Evolutionary conservation across 805 yeast genomes (phyloP).

Genomic region (Huiozyma naganishii): DNA sequence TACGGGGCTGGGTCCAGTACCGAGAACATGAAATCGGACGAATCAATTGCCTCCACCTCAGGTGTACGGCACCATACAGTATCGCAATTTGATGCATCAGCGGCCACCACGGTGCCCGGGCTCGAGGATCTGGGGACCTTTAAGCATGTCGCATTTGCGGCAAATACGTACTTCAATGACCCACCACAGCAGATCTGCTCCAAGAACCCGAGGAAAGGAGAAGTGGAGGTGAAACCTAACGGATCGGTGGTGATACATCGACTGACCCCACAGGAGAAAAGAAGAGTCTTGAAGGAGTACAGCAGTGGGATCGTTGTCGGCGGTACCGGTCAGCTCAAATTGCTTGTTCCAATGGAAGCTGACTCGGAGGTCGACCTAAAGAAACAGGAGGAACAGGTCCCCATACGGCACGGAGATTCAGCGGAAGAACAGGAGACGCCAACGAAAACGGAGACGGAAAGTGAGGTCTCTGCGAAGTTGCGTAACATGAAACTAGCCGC

Average conservation of each 20-base stretch:
- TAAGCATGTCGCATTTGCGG: constrained; percentile 65
- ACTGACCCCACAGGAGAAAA: constrained; percentile 43
- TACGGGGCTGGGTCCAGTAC: constrained; percentile 7
- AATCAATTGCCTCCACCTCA: constrained; percentile 3
- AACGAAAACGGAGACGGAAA: constrained; percentile 19
- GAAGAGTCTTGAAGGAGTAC: constrained; percentile 31
- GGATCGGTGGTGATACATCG: constrained; percentile 47
- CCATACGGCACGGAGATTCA: constrained; percentile 8
- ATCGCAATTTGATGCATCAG: constrained; percentile 12
- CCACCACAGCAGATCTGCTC: constrained; percentile 90
- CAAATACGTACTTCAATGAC: constrained; percentile 64
- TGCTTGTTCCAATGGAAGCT: constrained; percentile 18
- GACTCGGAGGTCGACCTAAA: constrained; percentile 6
- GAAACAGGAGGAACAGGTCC: constrained; percentile 12
- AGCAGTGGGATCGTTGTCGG: constrained; percentile 73
- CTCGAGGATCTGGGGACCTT: constrained; percentile 33
- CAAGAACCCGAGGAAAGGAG: constrained; percentile 69
- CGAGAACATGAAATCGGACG: constrained; percentile 1
- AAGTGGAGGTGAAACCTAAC: constrained; percentile 51
- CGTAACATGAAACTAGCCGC: constrained; percentile 27
- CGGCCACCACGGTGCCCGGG: constrained; percentile 29
- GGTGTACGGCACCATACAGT: not conserved
- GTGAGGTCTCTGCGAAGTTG: constrained; percentile 10
- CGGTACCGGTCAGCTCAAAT: constrained; percentile 56
- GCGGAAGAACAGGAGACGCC: not conserved